Evolutionary conservation across 1,284 basidiomycete species (phyloP).

Genomic region (Schizophyllum amplum): DNA sequence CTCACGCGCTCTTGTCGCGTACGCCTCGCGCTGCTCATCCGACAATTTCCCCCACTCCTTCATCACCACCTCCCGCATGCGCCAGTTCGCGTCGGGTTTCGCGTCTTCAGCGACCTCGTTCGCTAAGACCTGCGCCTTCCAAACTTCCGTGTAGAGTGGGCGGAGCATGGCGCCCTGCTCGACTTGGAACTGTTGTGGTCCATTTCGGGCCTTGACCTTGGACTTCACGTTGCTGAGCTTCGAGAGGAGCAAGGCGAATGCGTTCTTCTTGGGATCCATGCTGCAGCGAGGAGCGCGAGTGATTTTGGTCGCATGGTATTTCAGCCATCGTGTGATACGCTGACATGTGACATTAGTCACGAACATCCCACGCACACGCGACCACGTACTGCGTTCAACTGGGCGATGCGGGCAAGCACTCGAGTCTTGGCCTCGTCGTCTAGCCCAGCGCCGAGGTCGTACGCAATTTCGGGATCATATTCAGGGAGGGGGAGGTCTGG

Average conservation of each 20-base stretch:
- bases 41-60: neutral
- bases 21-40: neutral
- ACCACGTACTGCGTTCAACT: constrained; percentile 1
- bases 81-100: neutral
- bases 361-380: neutral
- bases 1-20: neutral
- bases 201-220: neutral
- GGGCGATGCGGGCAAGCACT: neutral
- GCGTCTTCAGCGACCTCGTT: neutral
- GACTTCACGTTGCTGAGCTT: neutral
- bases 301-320: constrained; percentile 1
- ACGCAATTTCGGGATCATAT: neutral
- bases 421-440: neutral
- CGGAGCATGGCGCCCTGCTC: neutral
- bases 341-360: neutral
- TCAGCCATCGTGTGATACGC: constrained; percentile 9
- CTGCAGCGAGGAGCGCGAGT: neutral
- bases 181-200: constrained; percentile 3
- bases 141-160: neutral
- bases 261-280: constrained; percentile 1
- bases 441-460: neutral
- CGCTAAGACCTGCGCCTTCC: neutral
- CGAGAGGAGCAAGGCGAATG: constrained; percentile 1
- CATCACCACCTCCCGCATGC: neutral
- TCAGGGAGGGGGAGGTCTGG: constrained; percentile 4